phyloP scores from a whole-genome alignment of 257 asterid species.

The Capsicum rhomboideum region DNA sequence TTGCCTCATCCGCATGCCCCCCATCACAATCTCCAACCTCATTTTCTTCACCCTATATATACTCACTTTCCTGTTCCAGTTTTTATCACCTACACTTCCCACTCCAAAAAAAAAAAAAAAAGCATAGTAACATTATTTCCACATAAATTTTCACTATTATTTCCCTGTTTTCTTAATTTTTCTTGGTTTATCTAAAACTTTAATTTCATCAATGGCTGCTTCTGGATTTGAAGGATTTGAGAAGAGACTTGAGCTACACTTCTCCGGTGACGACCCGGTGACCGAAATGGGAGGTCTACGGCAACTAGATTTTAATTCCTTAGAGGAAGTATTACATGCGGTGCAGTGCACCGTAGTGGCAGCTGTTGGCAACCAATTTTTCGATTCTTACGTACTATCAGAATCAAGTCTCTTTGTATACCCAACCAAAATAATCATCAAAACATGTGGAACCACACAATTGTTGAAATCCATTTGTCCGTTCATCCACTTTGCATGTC shows the following conservation, averaged over 20 bases:
- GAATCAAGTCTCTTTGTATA: conserved; percentile 87
- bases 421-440: conserved; percentile 81
- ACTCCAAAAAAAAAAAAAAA: background rate
- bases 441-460: conserved; percentile 95
- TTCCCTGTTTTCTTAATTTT: background rate
- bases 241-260: conserved; percentile 74
- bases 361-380: conserved; percentile 59
- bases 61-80: conserved; percentile 45
- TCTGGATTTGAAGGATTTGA: conserved; percentile 98
- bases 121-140: background rate
- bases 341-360: conserved; percentile 96
- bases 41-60: conserved; percentile 25
- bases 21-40: conserved; percentile 4
- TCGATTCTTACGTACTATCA: conserved; percentile 79
- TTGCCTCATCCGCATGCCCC: conserved; percentile 39
- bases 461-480: conserved; percentile 66
- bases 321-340: conserved; percentile 67
- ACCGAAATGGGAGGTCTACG: conserved; percentile 61
- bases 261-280: conserved; percentile 65
- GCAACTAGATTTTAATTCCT: conserved; percentile 32
- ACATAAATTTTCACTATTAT: background rate
- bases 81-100: conserved; percentile 25
- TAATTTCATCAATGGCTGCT: conserved; percentile 46
- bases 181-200: background rate
- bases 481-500: conserved; percentile 34